Evolutionary conservation across 2,329 filamentous ascomycete species (phyloP).

Genomic region (Hawksworthiomyces lignivorus): DNA sequence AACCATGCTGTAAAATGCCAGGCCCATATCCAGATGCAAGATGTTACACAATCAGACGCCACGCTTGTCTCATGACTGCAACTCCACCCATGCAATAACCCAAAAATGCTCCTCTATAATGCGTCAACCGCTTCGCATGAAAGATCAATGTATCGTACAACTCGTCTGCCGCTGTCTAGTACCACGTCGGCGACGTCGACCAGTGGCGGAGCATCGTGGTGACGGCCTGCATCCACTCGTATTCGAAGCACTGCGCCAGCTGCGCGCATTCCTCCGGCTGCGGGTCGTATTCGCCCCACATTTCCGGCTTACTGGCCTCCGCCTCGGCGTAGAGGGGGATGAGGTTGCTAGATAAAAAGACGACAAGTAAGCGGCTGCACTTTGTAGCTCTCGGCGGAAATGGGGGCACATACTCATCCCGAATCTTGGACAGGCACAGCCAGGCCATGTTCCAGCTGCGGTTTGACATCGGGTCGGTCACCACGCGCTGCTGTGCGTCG

Average conservation of each 20-base stretch:
- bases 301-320: constrained; percentile 55
- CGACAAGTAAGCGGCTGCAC: no score
- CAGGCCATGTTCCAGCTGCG: constrained; percentile 72
- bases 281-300: constrained; percentile 60
- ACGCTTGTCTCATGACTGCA: no score
- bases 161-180: no score
- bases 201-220: constrained; percentile 62
- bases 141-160: no score
- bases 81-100: no score
- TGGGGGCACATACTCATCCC: constrained; percentile 57
- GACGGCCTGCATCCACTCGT: constrained; percentile 60
- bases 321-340: constrained; percentile 52
- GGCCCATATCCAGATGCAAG: no score
- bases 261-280: constrained; percentile 47
- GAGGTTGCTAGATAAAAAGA: constrained; percentile 49
- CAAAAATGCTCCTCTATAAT: no score
- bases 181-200: constrained; percentile 46
- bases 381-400: no score
- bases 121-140: no score
- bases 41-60: no score
- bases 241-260: constrained; percentile 54
- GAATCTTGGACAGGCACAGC: constrained; percentile 60
- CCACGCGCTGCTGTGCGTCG: constrained; percentile 58
- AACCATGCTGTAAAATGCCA: no score
- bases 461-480: constrained; percentile 55